Base-by-base conservation (phyloP, 2,329 filamentous ascomycete species). In the Colletotrichum chrysophilum region DNA sequence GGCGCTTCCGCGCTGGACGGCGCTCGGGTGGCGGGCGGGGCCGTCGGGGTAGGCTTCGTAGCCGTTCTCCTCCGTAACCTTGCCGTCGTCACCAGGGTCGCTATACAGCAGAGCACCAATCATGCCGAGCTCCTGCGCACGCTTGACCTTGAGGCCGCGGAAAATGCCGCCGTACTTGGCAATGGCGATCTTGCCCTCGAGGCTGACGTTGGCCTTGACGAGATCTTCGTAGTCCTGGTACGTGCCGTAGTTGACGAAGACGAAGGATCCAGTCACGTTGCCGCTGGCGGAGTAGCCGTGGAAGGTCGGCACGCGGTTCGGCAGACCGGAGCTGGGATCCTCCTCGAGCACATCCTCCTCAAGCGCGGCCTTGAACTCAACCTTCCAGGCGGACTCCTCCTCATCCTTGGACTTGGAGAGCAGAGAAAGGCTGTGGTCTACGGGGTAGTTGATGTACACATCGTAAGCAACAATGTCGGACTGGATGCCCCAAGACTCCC, bases 261-360 rank as follows among this genome's bases (percentile, higher is more conserved):
- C 94, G 78, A 95, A 97, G 16, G 92, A 91, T 4, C 92, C 95
- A 0, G 96, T 98, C 64, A 97, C 96, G 83, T 98, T 98, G 32
- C 96, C 96, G 76, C 89, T 96, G 6, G 96, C 96, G 5, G 95
- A 98, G 84, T 98, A 98, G 69, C 96, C 97, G 82, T 98, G 96
- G 87, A 98, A 98, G 0, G 94, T 96, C 2, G 96, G 96, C 28
- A 98, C 90, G 34, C 95, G 89, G 80, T 96, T 90, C 12, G 90
- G 85, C 61, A 95, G 87, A 26, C 92, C 90, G 21, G 93, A 95
- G 0, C 96, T 97, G 4, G 92, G 90, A 82, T 99, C 97, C 68
- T 98, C 93, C 0, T 95, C 89, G 7, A 98, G 87, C 3, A 96
- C 89, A 81, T 98, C 95, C 84, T 99, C 97, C 79, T 94, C 92